Base-by-base conservation (phyloP, 2,329 filamentous ascomycete genomes). In the Waltergamsia citrina region DNA sequence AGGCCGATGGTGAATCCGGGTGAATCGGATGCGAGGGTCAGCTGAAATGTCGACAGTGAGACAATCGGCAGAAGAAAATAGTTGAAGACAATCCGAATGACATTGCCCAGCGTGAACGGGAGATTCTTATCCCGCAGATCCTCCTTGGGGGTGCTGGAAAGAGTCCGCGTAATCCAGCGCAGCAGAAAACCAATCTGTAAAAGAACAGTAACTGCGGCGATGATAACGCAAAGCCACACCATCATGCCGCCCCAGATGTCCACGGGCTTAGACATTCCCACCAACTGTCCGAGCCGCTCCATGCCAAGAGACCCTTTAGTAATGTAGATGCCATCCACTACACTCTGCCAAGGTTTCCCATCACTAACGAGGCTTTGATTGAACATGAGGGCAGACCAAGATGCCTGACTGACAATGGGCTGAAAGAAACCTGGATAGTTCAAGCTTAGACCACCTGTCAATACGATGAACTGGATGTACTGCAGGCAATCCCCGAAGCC, bases 171-270 rank as follows among this genome's bases (percentile, higher is more conserved):
- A 24, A 84, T 52, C 84, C 84, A 94, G 40, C 85, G 84, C 23
- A 70, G 52, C 4, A 79, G 60, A 52, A 96, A 96, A 17, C 78
- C 85, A 23, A 81, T 46, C 53, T 95, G 87, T 30, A 81, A 79
- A 15, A 90, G 56, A 16, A 82, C 54, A 15, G 86, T 67, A 10
- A 84, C 72, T 33, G 64, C 66, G 25, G 59, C 77, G 38, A 93
- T 71, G 41, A 94, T 82, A 41, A 81, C 80, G 8, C 90, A 68
- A 14, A 96, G 71, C 81, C 87, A 96, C 29, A 95, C 68, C 51
- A 92, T 85, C 81, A 94, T 92, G 41, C 86, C 86, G 2, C 86
- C 81, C 92, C 92, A 98, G 15, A 95, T 75, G 52, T 98, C 92
- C 39, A 78, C 65, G 10, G 75, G 71, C 17, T 75, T 65, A 18